Conservation (phyloP, 78 protist species). For the Corallochytrium limacisporum region DNA sequence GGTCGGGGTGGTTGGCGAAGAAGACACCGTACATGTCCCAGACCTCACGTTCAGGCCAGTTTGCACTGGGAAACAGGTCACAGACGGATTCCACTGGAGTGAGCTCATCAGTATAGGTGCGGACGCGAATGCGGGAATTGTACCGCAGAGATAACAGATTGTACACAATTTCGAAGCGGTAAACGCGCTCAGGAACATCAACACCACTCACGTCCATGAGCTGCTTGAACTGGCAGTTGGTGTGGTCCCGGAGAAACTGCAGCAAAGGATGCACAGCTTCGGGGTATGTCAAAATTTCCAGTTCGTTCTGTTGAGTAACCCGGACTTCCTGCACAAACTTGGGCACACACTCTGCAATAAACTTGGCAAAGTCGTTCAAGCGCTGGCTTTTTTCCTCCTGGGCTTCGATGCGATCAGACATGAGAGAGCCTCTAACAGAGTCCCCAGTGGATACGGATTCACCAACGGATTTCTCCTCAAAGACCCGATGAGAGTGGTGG, state of each 20-base stretch:
- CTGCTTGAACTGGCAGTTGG: conserved; percentile 10
- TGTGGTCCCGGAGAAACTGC: conserved; percentile 10
- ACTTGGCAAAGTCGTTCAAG: neutral
- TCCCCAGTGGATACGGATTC: no score
- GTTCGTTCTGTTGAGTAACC: neutral
- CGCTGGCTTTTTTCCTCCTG: neutral
- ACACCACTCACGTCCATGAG: conserved; percentile 17
- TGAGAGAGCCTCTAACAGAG: no score
- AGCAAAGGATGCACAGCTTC: neutral
- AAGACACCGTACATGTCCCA: conserved; percentile 65
- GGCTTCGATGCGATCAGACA: no score
- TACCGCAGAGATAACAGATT: conserved; percentile 16
- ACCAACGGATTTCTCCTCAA: no score
- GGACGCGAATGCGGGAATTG: conserved; percentile 29
- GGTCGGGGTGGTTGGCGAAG: conserved; percentile 49
- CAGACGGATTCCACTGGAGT: conserved; percentile 9
- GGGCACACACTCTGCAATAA: neutral
- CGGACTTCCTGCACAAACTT: conserved; percentile 3
- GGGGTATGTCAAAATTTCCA: neutral
- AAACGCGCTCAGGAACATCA: conserved; percentile 14
- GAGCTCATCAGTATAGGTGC: conserved; percentile 13
- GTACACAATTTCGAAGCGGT: conserved; percentile 38
- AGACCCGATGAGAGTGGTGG: no score
- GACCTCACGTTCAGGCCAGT: conserved; percentile 51
- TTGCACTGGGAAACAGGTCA: neutral